phyloP scores from a whole-genome alignment of 2,329 filamentous ascomycete species.

The Apiospora phragmitis region DNA sequence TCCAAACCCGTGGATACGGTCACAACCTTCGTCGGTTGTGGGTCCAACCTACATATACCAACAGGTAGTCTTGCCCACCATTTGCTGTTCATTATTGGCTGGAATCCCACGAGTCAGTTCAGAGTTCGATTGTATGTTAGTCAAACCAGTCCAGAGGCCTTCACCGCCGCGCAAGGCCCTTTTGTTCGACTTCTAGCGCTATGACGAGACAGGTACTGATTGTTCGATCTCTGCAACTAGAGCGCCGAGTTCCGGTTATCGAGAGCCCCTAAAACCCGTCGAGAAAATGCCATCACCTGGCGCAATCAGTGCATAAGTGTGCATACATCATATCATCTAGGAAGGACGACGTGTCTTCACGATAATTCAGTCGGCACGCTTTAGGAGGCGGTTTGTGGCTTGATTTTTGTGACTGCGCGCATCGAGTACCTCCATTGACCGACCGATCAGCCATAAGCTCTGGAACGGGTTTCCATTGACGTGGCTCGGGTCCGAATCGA shows the following conservation, averaged over 20 bases:
- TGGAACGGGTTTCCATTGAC: not conserved
- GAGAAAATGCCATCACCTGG: not conserved
- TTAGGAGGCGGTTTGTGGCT: not conserved
- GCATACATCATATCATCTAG: not conserved
- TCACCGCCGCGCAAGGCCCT: conserved; percentile 8
- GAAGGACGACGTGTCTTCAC: not conserved
- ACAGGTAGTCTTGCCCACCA: not conserved
- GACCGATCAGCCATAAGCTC: not conserved
- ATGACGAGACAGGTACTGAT: not conserved
- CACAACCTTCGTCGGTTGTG: not conserved
- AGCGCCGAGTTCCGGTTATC: not conserved
- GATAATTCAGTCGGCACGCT: not conserved
- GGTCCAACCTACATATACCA: not conserved
- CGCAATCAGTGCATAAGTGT: not conserved
- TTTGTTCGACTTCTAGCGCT: not conserved
- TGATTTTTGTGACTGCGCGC: not conserved
- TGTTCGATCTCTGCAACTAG: not conserved
- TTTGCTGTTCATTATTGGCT: not conserved
- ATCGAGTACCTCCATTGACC: not conserved
- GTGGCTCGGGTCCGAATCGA: not conserved
- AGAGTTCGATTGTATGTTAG: conserved; percentile 9
- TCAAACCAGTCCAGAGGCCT: conserved; percentile 7
- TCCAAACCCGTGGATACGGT: conserved; percentile 12
- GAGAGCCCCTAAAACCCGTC: not conserved
- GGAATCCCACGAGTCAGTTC: conserved; percentile 10